Base-by-base conservation (phyloP, 2,329 filamentous ascomycete species). In the Paecilomyces fulvus region DNA sequence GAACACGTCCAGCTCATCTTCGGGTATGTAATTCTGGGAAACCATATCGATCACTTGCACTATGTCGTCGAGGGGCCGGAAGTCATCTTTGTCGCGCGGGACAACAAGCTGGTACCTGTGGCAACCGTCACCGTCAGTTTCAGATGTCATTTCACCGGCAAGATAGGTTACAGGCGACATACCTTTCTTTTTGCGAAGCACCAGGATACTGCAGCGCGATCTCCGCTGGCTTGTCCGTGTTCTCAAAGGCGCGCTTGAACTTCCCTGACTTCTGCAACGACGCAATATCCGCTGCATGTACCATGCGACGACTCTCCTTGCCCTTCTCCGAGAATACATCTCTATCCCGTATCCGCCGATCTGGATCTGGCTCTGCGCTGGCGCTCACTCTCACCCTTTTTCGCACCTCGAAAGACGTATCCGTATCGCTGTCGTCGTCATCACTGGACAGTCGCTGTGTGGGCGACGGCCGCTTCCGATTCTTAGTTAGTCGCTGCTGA, bases 151-250 rank as follows among this genome's bases (percentile, higher is more conserved):
- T 25, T 25, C 9, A 30, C 12, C 25, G n/a, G 20, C 56, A 53
- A 53, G 28, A 60, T n/a, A 52, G 61, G 61, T 61, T 61, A 57
- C n/a, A 17, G 14, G 9, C 20, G 17, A 43, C 37, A 43, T 43
- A 88, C 84, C 80, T 83, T 73, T 94, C 89, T 54, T 82, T 81
- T 52, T 80, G 79, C 56, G 84, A 82, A 59, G 80, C 77, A 70
- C 89, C 92, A 9, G 94, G 92, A 72, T 97, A 97, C 70, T 94
- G 89, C 63, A 97, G 75, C 67, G 86, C 78, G 58, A 95, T 82
- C 10, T 76, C 72, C 28, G 70, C 67, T 20, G 77, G 70, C 51
- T 75, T 72, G 11, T 71, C 69, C 50, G 70, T 70, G 48, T 72
- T 75, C 11, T 75, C 74, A 63, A 79, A 81, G 23, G 78, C 80